These are phyloP conservation scores for Chrysosporium queenslandicum DNA, from an alignment of 2,329 filamentous ascomycete species.

Conservation along the genomic window DNA sequence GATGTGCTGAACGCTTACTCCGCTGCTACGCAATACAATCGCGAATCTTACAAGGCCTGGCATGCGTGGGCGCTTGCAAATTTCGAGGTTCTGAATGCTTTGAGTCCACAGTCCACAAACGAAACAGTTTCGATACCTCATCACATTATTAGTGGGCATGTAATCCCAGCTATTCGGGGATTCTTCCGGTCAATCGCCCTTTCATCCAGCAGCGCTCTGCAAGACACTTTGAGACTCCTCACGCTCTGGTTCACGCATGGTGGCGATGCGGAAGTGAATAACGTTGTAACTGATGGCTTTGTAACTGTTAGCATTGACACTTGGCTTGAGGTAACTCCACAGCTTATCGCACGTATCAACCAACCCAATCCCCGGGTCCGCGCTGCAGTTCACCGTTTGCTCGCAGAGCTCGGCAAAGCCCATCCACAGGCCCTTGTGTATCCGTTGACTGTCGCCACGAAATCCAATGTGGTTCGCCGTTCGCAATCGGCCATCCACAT, in stretches of 20 bases:
- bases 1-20: constrained; percentile 87
- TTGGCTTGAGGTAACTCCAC: constrained; percentile 96
- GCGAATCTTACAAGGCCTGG: constrained; percentile 98
- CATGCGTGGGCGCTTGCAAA: constrained; percentile 97
- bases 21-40: constrained; percentile 86
- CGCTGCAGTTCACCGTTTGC: constrained; percentile 79
- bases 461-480: constrained; percentile 75
- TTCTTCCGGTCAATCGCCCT: constrained; percentile 97
- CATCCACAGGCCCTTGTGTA: constrained; percentile 97
- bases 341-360: constrained; percentile 94
- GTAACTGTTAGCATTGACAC: constrained; percentile 89
- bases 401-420: constrained; percentile 83
- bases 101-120: constrained; percentile 57
- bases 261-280: constrained; percentile 75
- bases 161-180: constrained; percentile 85
- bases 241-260: constrained; percentile 97
- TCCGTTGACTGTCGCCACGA: constrained; percentile 94
- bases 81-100: constrained; percentile 88
- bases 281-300: constrained; percentile 81
- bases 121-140: constrained; percentile 49
- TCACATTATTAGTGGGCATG: constrained; percentile 67
- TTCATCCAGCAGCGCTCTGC: constrained; percentile 81
- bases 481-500: constrained; percentile 83
- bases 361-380: constrained; percentile 85
- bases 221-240: constrained; percentile 84